These are phyloP conservation scores for Calonectria multiphialidica DNA, from an alignment of 2,329 filamentous ascomycete species.

Conservation along the genomic window DNA sequence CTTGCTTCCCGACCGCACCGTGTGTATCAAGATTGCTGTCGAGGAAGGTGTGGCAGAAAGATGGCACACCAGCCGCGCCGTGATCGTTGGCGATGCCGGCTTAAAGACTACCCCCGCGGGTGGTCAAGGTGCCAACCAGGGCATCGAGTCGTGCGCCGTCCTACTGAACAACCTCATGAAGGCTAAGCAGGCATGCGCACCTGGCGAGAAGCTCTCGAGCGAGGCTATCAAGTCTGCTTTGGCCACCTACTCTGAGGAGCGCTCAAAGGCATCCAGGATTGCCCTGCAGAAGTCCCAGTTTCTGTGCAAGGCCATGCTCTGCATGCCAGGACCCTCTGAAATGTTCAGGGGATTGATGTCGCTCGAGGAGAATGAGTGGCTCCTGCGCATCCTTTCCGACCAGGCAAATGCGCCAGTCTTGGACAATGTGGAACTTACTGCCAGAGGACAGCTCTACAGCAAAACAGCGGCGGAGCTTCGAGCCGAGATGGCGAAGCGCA, in stretches of 20 bases:
- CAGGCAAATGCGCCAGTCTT: neutral
- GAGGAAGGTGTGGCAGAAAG: neutral
- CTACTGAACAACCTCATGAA: constrained; percentile 1
- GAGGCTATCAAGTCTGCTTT: neutral
- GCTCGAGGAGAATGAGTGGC: neutral
- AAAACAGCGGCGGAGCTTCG: neutral
- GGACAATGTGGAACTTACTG: neutral
- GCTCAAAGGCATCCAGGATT: neutral
- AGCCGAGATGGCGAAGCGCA: neutral
- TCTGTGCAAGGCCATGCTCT: constrained; percentile 6
- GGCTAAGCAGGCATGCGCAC: neutral
- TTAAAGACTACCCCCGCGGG: neutral
- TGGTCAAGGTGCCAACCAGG: constrained; percentile 2
- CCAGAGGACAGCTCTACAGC: neutral
- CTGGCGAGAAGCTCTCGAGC: neutral
- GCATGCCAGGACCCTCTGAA: neutral
- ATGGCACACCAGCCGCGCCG: neutral
- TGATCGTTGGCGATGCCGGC: neutral
- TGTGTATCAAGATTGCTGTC: neutral
- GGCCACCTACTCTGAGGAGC: neutral
- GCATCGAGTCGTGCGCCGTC: neutral
- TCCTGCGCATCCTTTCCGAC: neutral
- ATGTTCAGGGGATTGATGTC: neutral
- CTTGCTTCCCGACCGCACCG: constrained; percentile 1
- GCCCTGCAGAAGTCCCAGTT: constrained; percentile 1